Base-by-base conservation (phyloP, 176 grass and related monocot species). In the Musa beccarii region DNA sequence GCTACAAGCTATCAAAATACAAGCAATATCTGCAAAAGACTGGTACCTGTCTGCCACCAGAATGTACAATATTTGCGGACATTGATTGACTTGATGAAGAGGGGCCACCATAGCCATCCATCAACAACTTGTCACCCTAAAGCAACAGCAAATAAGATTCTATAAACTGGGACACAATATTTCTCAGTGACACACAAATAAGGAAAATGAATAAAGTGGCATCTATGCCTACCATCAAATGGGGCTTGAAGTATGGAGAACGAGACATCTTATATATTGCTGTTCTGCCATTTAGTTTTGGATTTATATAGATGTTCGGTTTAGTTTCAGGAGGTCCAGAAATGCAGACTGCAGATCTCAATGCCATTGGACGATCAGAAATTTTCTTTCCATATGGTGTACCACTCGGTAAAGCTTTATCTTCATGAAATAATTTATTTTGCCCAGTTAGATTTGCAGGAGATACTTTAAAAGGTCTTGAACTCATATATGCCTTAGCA, bases 401-500 rank as follows among this genome's bases (percentile, higher is more conserved):
- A 51, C 34, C 63, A 80, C 53, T 71, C 73, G 76, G 79, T 8
- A 78, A 61, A 57, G 29, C 54, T 74, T 55, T 83, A 66, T 75
- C 56, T 53, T 68, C 29, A 49, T 59, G 11, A 63, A 64, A 78
- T 1, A 66, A 43, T 49, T 77, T 74, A 9, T 81, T 79, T 20
- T 86, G 83, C 75, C 83, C 72, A 71, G 83, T 79, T 81, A 86
- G 71, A 52, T 71, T 66, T 57, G 85, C 53, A 11, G 75, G 81
- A 17, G 75, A 70, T 43, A 43, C 34, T 49, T 79, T 85, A 9
- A 22, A 76, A 79, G 81, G 79, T 81, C 73, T 76, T 69, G 75
- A 86, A 66, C 78, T 61, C 89, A 92, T 88, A 81, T 84, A 92
- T 70, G 83, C 78, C 74, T 92, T 92, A 64, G 89, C 89, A 76